phyloP scores from a whole-genome alignment of 2,329 filamentous ascomycete genomes.

The Cytospora mali region DNA sequence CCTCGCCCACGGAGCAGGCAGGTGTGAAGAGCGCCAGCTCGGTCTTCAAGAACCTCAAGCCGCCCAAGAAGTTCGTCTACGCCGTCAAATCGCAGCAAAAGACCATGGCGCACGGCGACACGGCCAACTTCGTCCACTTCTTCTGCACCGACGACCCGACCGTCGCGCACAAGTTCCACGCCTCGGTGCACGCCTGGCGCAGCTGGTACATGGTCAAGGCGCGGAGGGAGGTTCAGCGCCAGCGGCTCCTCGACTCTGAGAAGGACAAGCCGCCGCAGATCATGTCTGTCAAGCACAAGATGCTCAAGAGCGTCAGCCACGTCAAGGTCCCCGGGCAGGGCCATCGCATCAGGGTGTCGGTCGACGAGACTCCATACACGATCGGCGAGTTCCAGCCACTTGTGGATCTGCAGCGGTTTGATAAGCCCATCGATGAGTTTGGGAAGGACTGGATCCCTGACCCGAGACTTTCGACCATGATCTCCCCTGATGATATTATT shows the following conservation, averaged over 20 bases:
- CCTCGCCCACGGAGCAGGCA: constrained; percentile 43
- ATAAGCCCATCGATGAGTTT: constrained; percentile 54
- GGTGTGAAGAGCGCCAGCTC: constrained; percentile 50
- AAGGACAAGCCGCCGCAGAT: constrained; percentile 36
- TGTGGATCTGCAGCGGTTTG: constrained; percentile 63
- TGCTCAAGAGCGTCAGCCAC: constrained; percentile 38
- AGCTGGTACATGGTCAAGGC: constrained; percentile 84
- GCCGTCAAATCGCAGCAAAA: constrained; percentile 93
- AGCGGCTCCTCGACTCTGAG: constrained; percentile 34
- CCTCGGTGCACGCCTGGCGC: constrained; percentile 76
- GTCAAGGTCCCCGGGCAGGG: constrained; percentile 35
- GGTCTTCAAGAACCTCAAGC: constrained; percentile 66
- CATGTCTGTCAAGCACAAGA: constrained; percentile 32
- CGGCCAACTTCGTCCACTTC: constrained; percentile 88
- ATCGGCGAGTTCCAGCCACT: constrained; percentile 71
- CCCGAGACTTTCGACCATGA: constrained; percentile 11
- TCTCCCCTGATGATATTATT: neutral
- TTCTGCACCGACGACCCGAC: constrained; percentile 77
- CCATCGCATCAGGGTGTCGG: constrained; percentile 44
- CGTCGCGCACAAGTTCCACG: constrained; percentile 70
- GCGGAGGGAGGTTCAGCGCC: constrained; percentile 34
- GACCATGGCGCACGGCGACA: constrained; percentile 77
- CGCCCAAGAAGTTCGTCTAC: constrained; percentile 83
- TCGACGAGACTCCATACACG: constrained; percentile 58
- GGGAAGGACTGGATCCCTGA: constrained; percentile 47